Evolutionary conservation across 2,329 filamentous ascomycete genomes (phyloP), one percentile per base, ranked within the genome.

Genomic region (Tothia fuscella): DNA sequence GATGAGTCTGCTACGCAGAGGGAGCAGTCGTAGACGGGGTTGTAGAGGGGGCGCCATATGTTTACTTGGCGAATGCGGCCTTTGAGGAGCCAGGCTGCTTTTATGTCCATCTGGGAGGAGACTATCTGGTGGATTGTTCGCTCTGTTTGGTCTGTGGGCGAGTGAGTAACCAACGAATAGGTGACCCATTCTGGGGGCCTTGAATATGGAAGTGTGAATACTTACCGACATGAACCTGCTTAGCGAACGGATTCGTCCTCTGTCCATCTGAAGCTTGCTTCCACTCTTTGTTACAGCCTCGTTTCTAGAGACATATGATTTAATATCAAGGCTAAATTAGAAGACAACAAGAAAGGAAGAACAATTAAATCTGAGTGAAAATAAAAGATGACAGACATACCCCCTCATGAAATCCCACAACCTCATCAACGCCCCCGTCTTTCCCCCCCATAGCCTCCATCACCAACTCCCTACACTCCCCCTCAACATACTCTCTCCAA

Each of bases 221-320:
- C 22, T 25, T 25, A 37, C 35, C 39, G 13, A 49, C 47, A 38
- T 55, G 53, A 4, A 55, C 52, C 34, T 55, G 53, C 10, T 48
- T 47, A 5, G 52, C 53, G 38, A 54, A 55, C 3, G 53, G 52
- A 36, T 54, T 55, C 50, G 44, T 25, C 48, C 51, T 31, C 51
- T 45, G 38, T 49, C 46, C 17, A 50, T 48, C 22, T 50, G 38
- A 21, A 46, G 51, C 28, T 47, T 45, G 34, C 49, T 47, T 40
- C 50, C 51, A 24, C 34, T 45, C 29, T 50, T 50, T 17, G 49
- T 42, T 20, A 53, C 52, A 22, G 16, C 29, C 17, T 21, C 42
- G 26, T 7, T 38, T 32, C 52, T 46, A 7, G 48, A 48, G 41
- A 49, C 48, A 44, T 50, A 48, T 38, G 52, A 48, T n/a, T 10